These are phyloP conservation scores for Dictyostelium brefeldianum DNA, from an alignment of 78 protist species.

Conservation along the genomic window DNA sequence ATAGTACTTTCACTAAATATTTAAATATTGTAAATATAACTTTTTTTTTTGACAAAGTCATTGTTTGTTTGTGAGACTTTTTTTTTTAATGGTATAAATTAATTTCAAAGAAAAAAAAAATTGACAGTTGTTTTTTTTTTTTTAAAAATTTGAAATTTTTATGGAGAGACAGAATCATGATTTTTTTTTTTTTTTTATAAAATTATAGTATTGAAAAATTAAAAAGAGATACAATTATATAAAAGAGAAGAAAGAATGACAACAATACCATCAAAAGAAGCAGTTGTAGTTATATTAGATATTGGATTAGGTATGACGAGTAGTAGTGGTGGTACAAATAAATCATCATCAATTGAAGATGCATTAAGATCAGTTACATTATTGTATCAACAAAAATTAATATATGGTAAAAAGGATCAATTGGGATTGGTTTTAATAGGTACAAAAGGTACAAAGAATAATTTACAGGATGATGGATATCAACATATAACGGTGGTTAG, in stretches of 20 bases:
- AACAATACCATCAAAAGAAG: conserved; percentile 75
- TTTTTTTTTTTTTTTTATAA: no score
- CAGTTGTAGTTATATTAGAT: conserved; percentile 81
- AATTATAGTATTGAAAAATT: no score
- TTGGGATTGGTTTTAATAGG: conserved; percentile 76
- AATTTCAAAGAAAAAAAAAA: no score
- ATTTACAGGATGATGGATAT: conserved; percentile 76
- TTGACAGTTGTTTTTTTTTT: no score
- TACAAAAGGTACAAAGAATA: conserved; percentile 78
- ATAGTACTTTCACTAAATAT: no score
- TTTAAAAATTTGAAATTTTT: no score
- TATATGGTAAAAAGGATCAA: conserved; percentile 78
- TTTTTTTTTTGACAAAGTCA: no score
- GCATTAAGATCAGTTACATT: conserved; percentile 77
- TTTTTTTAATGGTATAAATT: no score
- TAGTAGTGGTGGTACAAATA: background rate
- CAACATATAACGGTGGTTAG: conserved; percentile 60
- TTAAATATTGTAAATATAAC: no score
- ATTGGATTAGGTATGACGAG: conserved; percentile 78
- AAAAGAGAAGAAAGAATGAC: background rate
- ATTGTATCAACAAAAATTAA: conserved; percentile 80
- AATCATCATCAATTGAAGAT: conserved; percentile 63
- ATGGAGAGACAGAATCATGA: no score
- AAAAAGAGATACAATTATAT: no score
- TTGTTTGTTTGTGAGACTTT: no score